These are phyloP conservation scores for Blastomyces gilchristii DNA, from an alignment of 2,329 filamentous ascomycete species.

Conservation along the genomic window DNA sequence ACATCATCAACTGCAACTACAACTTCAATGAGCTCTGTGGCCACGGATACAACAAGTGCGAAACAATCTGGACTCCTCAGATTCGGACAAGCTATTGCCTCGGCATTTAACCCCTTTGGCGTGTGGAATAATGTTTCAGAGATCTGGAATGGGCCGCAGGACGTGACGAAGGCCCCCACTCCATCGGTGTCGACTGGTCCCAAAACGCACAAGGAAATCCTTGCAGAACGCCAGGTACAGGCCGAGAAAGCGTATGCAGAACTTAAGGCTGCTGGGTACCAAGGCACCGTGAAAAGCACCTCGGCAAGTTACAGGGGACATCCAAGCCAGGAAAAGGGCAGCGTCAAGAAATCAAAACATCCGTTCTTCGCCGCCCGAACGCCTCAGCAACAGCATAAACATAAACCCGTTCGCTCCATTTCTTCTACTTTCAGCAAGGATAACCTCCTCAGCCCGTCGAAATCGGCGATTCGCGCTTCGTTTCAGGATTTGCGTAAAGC, in stretches of 20 bases:
- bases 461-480: conserved; percentile 24
- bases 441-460: conserved; percentile 1
- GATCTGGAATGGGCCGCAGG: conserved; percentile 37
- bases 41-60: conserved; percentile 9
- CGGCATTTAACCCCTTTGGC: conserved; percentile 45
- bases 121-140: conserved; percentile 35
- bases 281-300: conserved; percentile 25
- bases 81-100: conserved; percentile 46
- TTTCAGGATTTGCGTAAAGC: conserved; percentile 30
- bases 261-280: conserved; percentile 44
- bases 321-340: background rate
- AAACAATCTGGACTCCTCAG: conserved; percentile 42
- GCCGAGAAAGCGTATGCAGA: conserved; percentile 45
- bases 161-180: conserved; percentile 34
- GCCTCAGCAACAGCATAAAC: background rate
- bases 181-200: background rate
- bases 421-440: conserved; percentile 8
- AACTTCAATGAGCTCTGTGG: conserved; percentile 1
- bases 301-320: background rate
- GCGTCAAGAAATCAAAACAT: background rate
- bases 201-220: conserved; percentile 23
- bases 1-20: background rate
- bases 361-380: background rate
- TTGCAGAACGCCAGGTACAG: conserved; percentile 35
- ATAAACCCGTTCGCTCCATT: background rate